Evolutionary conservation across 2,329 filamentous ascomycete species (phyloP).

Genomic region (Periconia sp.): DNA sequence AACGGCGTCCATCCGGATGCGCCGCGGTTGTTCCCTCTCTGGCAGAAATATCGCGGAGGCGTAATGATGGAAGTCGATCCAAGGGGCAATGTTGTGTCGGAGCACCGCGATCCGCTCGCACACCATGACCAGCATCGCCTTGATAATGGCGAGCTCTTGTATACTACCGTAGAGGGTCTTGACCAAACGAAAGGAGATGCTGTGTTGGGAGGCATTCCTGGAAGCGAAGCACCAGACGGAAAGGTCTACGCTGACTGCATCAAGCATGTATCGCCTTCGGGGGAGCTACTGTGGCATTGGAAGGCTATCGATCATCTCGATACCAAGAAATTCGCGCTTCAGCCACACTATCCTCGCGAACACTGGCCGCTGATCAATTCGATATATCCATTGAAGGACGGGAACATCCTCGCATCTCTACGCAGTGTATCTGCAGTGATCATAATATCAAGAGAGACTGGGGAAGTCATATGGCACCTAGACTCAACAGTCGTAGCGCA

Average conservation of each 20-base stretch:
- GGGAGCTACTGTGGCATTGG: slow-evolving; percentile 53
- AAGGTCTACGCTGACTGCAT: slow-evolving; percentile 52
- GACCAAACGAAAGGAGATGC: slow-evolving; percentile 41
- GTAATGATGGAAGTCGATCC: slow-evolving; percentile 52
- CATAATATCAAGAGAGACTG: slow-evolving; percentile 50
- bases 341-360: slow-evolving; percentile 49
- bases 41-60: slow-evolving; percentile 55
- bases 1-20: slow-evolving; percentile 51
- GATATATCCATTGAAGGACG: slow-evolving; percentile 47
- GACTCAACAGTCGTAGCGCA: slow-evolving; percentile 49
- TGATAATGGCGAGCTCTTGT: slow-evolving; percentile 51
- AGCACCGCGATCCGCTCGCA: slow-evolving; percentile 50
- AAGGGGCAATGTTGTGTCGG: slow-evolving; percentile 46
- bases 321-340: slow-evolving; percentile 47
- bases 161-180: slow-evolving; percentile 52
- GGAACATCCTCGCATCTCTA: slow-evolving; percentile 52
- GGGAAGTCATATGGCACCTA: slow-evolving; percentile 52
- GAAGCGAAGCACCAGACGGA: slow-evolving; percentile 46
- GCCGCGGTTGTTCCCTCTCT: slow-evolving; percentile 51
- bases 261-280: slow-evolving; percentile 48
- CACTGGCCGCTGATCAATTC: slow-evolving; percentile 57
- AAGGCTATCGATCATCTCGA: slow-evolving; percentile 51
- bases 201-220: slow-evolving; percentile 51
- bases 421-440: slow-evolving; percentile 52
- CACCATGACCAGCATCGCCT: slow-evolving; percentile 57